phyloP scores from a whole-genome alignment of 768 basidiomycete species.

The Boletus rubroflammeus region DNA sequence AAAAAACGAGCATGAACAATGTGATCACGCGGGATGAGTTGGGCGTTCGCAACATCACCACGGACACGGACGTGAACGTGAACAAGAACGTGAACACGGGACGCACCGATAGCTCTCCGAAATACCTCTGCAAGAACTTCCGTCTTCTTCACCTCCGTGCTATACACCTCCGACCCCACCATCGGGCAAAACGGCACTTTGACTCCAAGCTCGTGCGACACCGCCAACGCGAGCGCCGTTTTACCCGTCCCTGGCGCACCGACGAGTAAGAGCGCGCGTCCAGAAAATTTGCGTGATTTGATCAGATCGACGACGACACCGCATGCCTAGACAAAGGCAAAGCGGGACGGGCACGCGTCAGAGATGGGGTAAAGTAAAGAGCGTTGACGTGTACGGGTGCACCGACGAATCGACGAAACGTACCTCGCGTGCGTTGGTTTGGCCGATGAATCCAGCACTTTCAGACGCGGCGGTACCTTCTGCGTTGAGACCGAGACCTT shows the following conservation, averaged over 20 bases:
- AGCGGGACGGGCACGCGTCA: neutral
- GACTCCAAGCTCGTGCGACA: slow-evolving; percentile 89
- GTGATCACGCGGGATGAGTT: neutral
- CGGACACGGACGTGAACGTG: neutral
- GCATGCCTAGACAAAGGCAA: slow-evolving; percentile 59
- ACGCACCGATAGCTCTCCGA: slow-evolving; percentile 89
- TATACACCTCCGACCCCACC: slow-evolving; percentile 98
- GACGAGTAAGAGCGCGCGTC: slow-evolving; percentile 85
- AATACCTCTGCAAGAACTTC: slow-evolving; percentile 95
- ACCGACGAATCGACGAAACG: no score
- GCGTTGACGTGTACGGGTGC: no score
- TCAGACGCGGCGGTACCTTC: slow-evolving; percentile 77
- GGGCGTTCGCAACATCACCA: neutral
- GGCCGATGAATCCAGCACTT: slow-evolving; percentile 87
- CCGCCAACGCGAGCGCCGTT: slow-evolving; percentile 93
- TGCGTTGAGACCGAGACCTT: slow-evolving; percentile 84
- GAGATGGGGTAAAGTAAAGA: neutral
- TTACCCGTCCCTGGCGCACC: slow-evolving; percentile 98
- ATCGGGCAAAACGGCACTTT: slow-evolving; percentile 99
- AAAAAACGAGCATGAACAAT: neutral
- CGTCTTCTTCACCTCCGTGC: slow-evolving; percentile 97
- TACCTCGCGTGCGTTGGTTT: slow-evolving; percentile 88
- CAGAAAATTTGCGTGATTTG: slow-evolving; percentile 90
- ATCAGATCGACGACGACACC: slow-evolving; percentile 87
- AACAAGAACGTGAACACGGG: neutral